A percentile compares a stretch with the other conserved stretches of the same genome.
These are phyloP conservation scores for Ilex paraguariensis DNA, from an alignment of 305 asterid genomes.

Conservation along the genomic window DNA sequence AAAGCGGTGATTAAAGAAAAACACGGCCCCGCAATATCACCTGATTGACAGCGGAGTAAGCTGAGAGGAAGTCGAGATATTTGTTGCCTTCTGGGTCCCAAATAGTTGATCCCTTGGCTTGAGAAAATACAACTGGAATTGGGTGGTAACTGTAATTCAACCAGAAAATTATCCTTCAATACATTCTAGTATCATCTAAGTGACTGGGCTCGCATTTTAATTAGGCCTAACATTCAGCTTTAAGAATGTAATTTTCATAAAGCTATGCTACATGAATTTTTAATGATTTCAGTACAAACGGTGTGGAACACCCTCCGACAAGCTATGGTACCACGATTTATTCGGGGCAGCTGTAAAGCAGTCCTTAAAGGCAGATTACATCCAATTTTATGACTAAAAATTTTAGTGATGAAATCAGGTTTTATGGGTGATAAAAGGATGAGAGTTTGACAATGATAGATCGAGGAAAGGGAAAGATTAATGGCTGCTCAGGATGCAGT, in stretches of 20 bases:
- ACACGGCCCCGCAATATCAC: slow-evolving; percentile 19
- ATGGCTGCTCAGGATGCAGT: no score
- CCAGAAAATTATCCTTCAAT: slow-evolving; percentile 3
- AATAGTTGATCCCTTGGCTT: slow-evolving; percentile 77
- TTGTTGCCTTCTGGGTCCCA: slow-evolving; percentile 97
- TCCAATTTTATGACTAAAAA: no score
- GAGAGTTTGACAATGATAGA: no score
- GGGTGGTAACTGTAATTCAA: slow-evolving; percentile 83
- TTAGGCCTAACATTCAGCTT: background rate
- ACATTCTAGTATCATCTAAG: no score
- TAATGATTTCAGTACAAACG: background rate
- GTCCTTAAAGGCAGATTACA: no score
- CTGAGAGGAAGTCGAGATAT: slow-evolving; percentile 90
- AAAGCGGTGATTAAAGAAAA: background rate
- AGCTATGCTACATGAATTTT: background rate
- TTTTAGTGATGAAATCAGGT: no score
- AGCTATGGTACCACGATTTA: no score
- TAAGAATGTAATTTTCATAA: background rate
- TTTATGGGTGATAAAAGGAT: no score
- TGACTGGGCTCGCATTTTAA: no score
- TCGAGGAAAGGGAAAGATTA: no score
- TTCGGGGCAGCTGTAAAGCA: no score
- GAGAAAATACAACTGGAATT: slow-evolving; percentile 83
- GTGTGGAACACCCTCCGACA: no score
- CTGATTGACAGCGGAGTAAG: slow-evolving; percentile 98